Conservation (phyloP, 805 yeast genomes). For the Lipomyces chichibuensis region DNA sequence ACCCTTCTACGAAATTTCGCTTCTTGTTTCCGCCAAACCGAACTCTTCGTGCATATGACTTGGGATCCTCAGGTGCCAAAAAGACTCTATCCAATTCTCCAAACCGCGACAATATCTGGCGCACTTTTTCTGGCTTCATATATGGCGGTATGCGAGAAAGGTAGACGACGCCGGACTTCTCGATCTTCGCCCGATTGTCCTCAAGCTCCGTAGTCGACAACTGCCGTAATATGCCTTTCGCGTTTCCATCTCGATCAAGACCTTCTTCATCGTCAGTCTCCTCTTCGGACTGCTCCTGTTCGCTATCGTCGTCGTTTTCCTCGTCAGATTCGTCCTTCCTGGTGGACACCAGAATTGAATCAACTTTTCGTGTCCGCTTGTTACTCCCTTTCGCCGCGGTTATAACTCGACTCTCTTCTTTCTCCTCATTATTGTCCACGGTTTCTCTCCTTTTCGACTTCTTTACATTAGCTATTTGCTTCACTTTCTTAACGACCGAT, state of each 20-base stretch:
- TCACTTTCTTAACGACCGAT: constrained; percentile 33
- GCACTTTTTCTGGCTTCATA: constrained; percentile 91
- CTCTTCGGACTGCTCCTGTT: constrained; percentile 31
- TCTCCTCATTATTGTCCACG: constrained; percentile 20
- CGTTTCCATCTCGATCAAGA: constrained; percentile 38
- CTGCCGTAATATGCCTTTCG: constrained; percentile 21
- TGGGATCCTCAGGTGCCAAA: constrained; percentile 80
- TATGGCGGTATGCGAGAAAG: constrained; percentile 90
- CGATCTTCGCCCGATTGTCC: constrained; percentile 51
- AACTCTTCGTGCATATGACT: constrained; percentile 65
- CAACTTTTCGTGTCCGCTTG: constrained; percentile 13
- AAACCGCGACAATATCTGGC: constrained; percentile 77
- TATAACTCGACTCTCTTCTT: constrained; percentile 10
- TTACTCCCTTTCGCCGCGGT: constrained; percentile 7
- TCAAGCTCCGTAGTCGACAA: constrained; percentile 43
- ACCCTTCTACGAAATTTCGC: constrained; percentile 86
- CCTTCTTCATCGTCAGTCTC: constrained; percentile 36
- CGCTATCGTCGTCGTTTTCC: constrained; percentile 40
- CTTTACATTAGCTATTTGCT: constrained; percentile 15
- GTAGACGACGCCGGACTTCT: constrained; percentile 90
- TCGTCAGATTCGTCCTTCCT: constrained; percentile 37
- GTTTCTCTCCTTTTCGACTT: constrained; percentile 37
- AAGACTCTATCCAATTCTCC: constrained; percentile 88
- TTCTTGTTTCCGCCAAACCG: constrained; percentile 92
- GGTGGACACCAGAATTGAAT: background rate